Evolutionary conservation across 2,329 filamentous ascomycete species (phyloP).

Genomic region (Myriangium duriaei): DNA sequence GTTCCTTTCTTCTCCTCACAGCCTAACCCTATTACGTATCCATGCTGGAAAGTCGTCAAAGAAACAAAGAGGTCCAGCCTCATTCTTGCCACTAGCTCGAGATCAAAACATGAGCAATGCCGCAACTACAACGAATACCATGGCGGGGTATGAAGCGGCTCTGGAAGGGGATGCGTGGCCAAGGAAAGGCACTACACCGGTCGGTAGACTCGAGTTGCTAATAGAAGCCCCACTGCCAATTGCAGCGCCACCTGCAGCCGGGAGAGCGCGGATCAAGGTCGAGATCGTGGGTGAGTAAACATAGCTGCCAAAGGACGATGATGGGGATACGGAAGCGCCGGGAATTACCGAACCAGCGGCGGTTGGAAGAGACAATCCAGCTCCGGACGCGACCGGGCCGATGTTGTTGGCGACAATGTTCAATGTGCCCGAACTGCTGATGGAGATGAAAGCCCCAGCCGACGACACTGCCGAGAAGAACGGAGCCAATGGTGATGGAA

Average conservation of each 20-base stretch:
- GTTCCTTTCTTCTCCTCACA: background rate
- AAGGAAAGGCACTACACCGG: constrained; percentile 6
- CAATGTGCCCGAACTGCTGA: constrained; percentile 9
- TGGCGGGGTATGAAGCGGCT: background rate
- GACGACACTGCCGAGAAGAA: background rate
- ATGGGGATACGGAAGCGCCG: constrained; percentile 5
- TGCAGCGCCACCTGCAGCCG: constrained; percentile 1
- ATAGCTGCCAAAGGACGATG: constrained; percentile 6
- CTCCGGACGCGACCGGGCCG: background rate
- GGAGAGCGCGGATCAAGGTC: background rate
- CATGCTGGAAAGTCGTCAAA: background rate
- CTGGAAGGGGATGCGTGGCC: background rate
- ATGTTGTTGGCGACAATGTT: constrained; percentile 4
- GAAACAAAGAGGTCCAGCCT: background rate
- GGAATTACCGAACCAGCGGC: constrained; percentile 6
- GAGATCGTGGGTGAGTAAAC: constrained; percentile 3
- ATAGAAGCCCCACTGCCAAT: background rate
- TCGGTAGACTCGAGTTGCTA: background rate
- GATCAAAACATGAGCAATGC: constrained; percentile 8
- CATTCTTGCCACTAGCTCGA: background rate
- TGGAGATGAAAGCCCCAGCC: constrained; percentile 4
- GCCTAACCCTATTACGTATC: constrained; percentile 4
- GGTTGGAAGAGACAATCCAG: background rate
- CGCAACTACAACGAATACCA: constrained; percentile 5
- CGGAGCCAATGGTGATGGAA: background rate